phyloP scores from a whole-genome alignment of 306 rosid species.

The Castanea mollissima region DNA sequence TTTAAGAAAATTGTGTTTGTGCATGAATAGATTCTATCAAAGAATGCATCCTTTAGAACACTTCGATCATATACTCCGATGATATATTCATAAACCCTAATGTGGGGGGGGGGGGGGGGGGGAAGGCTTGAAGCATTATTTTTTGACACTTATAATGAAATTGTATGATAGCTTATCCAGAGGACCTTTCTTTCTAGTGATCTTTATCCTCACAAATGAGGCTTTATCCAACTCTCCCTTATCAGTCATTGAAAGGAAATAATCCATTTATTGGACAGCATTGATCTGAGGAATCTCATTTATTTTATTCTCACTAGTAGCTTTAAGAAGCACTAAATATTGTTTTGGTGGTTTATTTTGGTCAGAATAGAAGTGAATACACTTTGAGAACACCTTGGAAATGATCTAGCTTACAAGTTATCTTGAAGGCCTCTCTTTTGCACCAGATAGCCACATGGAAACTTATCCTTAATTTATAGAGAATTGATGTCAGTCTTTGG shows the following conservation, averaged over 20 bases:
- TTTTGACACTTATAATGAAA: neutral
- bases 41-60: neutral
- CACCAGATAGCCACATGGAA: neutral
- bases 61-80: neutral
- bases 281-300: neutral
- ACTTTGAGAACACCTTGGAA: neutral
- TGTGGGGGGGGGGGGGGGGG: too few species aligned
- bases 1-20: neutral
- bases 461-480: neutral
- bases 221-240: neutral
- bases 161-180: neutral
- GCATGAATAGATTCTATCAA: neutral
- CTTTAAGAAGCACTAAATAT: neutral
- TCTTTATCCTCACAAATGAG: neutral
- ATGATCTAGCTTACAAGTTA: neutral
- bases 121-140: neutral
- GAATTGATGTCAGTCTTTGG: neutral
- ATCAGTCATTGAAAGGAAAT: neutral
- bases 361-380: neutral
- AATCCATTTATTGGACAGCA: neutral
- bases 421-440: neutral
- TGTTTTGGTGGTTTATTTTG: neutral
- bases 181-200: neutral
- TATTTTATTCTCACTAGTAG: neutral
- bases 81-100: neutral